Conservation (phyloP, 768 basidiomycete genomes). For the Kondoa malvinella region DNA sequence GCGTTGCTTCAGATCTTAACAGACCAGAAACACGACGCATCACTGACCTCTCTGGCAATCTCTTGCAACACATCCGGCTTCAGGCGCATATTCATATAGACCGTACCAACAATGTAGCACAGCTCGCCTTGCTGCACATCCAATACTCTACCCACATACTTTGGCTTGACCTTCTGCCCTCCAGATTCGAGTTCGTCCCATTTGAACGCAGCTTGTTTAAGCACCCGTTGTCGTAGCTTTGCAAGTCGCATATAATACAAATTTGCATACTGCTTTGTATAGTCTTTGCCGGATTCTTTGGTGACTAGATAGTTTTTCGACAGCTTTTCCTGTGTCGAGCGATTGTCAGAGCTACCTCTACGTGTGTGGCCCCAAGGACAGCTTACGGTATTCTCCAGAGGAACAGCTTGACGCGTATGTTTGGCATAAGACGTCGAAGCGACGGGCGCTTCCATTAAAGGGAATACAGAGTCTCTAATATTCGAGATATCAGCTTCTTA, state of each 20-base stretch:
- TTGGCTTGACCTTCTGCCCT: not conserved
- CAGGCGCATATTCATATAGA: slow-evolving; percentile 97
- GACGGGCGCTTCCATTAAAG: not conserved
- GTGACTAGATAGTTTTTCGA: slow-evolving; percentile 11
- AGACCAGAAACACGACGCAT: not conserved
- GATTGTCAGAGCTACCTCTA: not conserved
- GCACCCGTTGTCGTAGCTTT: slow-evolving; percentile 39
- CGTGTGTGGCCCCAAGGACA: not conserved
- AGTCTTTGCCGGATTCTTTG: slow-evolving; percentile 36
- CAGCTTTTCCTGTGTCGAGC: not conserved
- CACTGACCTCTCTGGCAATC: slow-evolving; percentile 74
- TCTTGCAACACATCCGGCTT: slow-evolving; percentile 98
- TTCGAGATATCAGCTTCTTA: not conserved
- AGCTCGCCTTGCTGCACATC: slow-evolving; percentile 70
- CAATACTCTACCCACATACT: slow-evolving; percentile 56
- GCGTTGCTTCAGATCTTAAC: not conserved
- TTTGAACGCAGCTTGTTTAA: slow-evolving; percentile 37
- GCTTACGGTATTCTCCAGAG: not conserved
- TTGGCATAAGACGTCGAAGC: not conserved
- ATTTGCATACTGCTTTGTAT: slow-evolving; percentile 55
- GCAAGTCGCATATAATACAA: slow-evolving; percentile 50
- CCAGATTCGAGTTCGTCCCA: slow-evolving; percentile 38
- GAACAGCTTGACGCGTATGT: not conserved
- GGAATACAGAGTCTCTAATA: not conserved
- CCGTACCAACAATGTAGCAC: slow-evolving; percentile 83